phyloP scores from a whole-genome alignment of 176 grass and related monocot species.

The Urochloa ruziziensis region DNA sequence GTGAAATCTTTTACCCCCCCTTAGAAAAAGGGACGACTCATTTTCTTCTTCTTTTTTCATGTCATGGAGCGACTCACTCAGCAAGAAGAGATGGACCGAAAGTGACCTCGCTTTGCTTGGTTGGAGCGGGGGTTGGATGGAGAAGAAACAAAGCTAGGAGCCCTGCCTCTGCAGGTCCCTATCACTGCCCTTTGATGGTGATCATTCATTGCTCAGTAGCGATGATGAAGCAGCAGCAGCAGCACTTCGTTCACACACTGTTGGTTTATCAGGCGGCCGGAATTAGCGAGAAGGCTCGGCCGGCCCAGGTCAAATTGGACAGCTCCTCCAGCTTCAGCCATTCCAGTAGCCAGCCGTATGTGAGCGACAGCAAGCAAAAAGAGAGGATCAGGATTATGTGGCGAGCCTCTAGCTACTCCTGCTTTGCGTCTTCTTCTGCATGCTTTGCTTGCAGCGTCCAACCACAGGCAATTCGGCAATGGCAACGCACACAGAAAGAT shows the following conservation, averaged over 20 bases:
- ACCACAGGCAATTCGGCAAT: background rate
- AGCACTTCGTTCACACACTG: background rate
- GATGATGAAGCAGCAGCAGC: background rate
- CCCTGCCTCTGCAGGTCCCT: background rate
- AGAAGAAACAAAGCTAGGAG: slow-evolving; percentile 24
- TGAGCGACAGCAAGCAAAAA: slow-evolving; percentile 11
- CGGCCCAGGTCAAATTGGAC: background rate
- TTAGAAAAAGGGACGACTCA: slow-evolving; percentile 13
- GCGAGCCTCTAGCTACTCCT: background rate
- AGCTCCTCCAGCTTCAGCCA: background rate
- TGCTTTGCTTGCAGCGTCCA: background rate
- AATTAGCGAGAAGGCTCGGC: too few species aligned
- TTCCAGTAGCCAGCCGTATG: background rate
- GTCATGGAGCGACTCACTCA: background rate
- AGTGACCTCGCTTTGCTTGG: slow-evolving; percentile 1
- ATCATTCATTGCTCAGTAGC: background rate
- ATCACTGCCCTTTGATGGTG: background rate
- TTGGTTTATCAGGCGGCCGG: slow-evolving; percentile 12
- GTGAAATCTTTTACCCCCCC: slow-evolving; percentile 30
- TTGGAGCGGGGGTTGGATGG: background rate
- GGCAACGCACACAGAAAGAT: background rate
- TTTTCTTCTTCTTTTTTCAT: background rate
- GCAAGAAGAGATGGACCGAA: background rate
- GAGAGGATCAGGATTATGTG: background rate
- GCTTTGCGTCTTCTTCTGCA: background rate